A percentile compares a stretch with the other conserved stretches of the same genome.
These are phyloP conservation scores for Colletotrichum paranaense DNA, from an alignment of 2,329 filamentous ascomycete species.

Conservation along the genomic window DNA sequence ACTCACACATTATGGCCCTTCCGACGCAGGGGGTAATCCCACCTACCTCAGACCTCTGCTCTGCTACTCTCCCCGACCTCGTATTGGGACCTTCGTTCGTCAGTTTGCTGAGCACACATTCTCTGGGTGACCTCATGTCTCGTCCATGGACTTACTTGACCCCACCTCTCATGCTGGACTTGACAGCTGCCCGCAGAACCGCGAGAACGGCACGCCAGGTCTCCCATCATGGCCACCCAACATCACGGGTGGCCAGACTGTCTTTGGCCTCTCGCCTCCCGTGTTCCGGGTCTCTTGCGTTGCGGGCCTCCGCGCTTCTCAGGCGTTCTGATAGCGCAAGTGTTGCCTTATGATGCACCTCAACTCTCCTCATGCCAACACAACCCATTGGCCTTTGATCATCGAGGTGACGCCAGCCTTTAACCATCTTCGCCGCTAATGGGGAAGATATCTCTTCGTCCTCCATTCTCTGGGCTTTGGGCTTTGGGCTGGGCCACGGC, in stretches of 20 bases:
- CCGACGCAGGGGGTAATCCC: constrained; percentile 6
- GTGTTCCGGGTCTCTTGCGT: constrained; percentile 7
- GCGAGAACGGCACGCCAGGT: constrained; percentile 27
- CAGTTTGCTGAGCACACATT: neutral
- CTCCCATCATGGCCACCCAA: constrained; percentile 7
- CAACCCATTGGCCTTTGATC: constrained; percentile 10
- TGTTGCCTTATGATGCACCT: neutral
- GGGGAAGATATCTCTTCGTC: neutral
- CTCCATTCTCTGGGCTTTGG: neutral
- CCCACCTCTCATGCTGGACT: neutral
- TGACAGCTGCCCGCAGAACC: neutral
- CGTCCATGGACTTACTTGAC: neutral
- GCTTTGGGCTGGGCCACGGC: neutral
- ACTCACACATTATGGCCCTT: constrained; percentile 9
- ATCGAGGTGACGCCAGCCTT: neutral
- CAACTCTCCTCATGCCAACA: neutral
- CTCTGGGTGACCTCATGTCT: constrained; percentile 1
- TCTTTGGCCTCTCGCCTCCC: constrained; percentile 6
- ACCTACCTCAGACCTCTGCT: neutral
- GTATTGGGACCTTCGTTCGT: constrained; percentile 14
- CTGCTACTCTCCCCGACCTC: constrained; percentile 1
- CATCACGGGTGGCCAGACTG: constrained; percentile 22
- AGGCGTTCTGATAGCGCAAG: neutral
- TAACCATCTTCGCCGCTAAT: neutral
- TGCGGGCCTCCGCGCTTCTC: constrained; percentile 22